Base-by-base conservation (phyloP, 768 basidiomycete genomes). In the Rhodotorula diobovata region DNA sequence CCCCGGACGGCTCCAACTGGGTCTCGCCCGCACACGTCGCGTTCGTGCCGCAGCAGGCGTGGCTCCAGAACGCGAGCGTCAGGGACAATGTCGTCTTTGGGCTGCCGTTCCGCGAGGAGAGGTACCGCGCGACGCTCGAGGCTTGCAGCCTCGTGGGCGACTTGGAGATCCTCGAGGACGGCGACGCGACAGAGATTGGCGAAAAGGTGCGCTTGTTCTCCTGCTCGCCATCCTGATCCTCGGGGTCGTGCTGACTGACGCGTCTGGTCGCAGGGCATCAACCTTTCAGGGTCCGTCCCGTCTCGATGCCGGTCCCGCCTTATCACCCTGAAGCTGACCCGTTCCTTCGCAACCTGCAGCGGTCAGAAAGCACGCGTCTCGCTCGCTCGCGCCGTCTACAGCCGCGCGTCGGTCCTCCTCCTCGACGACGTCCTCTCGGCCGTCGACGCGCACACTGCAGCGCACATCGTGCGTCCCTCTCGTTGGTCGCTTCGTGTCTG, bases 361-460 rank as follows among this genome's bases (percentile, higher is more conserved):
- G 92, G 92, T 15, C 86, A 87, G 78, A 86, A 86, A 71, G 90
- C 93, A 76, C 86, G 90, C 30, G 80, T 94, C 67, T 91, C 89
- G 77, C 89, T 95, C 62, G 90, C 90, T 63, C 87, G 93, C 61
- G 87, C 90, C 0, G 87, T 94, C 66, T 96, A 96, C 81, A 89
- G 86, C 77, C 84, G 90, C 76, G 88, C 90, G 0, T 89, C 91
- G 66, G 88, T 95, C 70, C 48, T 75, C 21, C 70, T 75, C 14
- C 90, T 94, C 73, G 93, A 96, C 77, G 91, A 93, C 76, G 67
- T 74, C 41, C 72, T 78, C 32, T 70, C 67, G 6, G 92, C 92
- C 32, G 85, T 97, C 23, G 93, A 97, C 79, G 91, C 92, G 11
- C 91, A 93, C 78, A 91, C 95, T 61, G 93, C 91, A 39, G 89